Percentiles rank a stretch among this genome's conserved stretches.
These are phyloP conservation scores for Fusarium sp. DNA, from an alignment of 2,329 filamentous ascomycete genomes.

Conservation along the genomic window DNA sequence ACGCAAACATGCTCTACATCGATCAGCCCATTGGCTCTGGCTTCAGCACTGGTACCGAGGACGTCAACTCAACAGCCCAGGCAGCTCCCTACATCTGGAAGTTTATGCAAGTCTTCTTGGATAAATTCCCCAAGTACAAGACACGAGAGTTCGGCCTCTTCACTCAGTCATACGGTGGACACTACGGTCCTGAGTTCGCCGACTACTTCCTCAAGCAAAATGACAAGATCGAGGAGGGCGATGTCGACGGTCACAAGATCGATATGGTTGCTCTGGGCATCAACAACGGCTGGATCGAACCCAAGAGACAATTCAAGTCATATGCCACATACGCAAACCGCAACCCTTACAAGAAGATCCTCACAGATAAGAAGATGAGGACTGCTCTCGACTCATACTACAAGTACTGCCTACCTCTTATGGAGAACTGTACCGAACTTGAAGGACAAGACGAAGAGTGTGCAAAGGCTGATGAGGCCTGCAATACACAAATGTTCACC, in stretches of 20 bases:
- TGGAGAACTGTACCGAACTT: constrained; percentile 40
- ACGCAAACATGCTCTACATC: constrained; percentile 75
- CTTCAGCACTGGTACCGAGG: constrained; percentile 45
- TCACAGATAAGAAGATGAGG: constrained; percentile 32
- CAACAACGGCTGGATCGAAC: constrained; percentile 68
- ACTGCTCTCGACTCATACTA: constrained; percentile 46
- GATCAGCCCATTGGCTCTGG: constrained; percentile 65
- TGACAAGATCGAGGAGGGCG: constrained; percentile 58
- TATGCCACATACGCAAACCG: constrained; percentile 49
- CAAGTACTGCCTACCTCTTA: constrained; percentile 37
- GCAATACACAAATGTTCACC: constrained; percentile 44
- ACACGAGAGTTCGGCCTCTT: constrained; percentile 67
- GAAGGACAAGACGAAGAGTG: constrained; percentile 45
- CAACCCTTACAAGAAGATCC: constrained; percentile 49
- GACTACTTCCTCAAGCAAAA: constrained; percentile 69
- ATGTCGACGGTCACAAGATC: constrained; percentile 54
- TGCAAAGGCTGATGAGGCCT: constrained; percentile 40
- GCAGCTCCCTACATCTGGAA: constrained; percentile 59
- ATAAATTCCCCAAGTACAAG: constrained; percentile 71
- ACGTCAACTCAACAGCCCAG: constrained; percentile 47
- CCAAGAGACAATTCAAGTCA: constrained; percentile 49
- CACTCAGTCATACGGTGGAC: constrained; percentile 67
- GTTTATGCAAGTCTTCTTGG: constrained; percentile 70
- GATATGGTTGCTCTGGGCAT: constrained; percentile 65
- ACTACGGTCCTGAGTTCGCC: constrained; percentile 67